Evolutionary conservation across 2,329 filamentous ascomycete genomes (phyloP).

Genomic region (Dactylonectria macrodidyma): DNA sequence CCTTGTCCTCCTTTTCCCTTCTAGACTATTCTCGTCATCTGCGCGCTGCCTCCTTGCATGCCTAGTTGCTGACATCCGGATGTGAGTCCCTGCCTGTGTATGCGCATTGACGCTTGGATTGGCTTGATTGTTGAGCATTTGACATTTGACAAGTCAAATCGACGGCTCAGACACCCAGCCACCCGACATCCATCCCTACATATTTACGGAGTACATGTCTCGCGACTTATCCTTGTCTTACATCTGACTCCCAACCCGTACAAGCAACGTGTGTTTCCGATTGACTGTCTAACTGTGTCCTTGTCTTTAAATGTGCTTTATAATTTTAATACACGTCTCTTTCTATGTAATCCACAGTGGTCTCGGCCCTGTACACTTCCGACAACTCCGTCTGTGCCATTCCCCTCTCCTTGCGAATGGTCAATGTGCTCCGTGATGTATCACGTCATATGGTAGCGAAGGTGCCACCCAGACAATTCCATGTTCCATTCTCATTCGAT

Average conservation of each 20-base stretch:
- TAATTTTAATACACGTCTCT: not conserved
- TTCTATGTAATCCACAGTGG: not conserved
- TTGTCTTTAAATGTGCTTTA: not conserved
- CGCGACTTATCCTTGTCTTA: slow-evolving; percentile 4
- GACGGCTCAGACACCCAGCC: not conserved
- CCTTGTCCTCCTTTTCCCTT: not conserved
- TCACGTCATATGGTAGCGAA: not conserved
- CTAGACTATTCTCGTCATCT: not conserved
- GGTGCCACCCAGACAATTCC: not conserved
- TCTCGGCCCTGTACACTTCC: slow-evolving; percentile 1
- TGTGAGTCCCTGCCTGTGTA: not conserved
- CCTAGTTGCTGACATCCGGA: slow-evolving; percentile 3
- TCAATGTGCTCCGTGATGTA: not conserved
- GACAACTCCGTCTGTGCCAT: not conserved
- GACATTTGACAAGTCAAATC: not conserved
- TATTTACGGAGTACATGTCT: not conserved
- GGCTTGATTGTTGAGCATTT: not conserved
- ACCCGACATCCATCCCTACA: slow-evolving; percentile 6
- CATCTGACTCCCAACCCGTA: slow-evolving; percentile 7
- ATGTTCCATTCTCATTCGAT: not conserved
- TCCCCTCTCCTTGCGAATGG: not conserved
- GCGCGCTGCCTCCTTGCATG: not conserved
- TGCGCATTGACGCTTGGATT: not conserved
- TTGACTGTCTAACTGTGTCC: slow-evolving; percentile 3
- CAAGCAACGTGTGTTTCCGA: slow-evolving; percentile 26